A percentile compares a stretch with the other conserved stretches of the same genome.
phyloP scores from a whole-genome alignment of 1,284 basidiomycete species.

The Ceratorhiza oryzae-sativae region DNA sequence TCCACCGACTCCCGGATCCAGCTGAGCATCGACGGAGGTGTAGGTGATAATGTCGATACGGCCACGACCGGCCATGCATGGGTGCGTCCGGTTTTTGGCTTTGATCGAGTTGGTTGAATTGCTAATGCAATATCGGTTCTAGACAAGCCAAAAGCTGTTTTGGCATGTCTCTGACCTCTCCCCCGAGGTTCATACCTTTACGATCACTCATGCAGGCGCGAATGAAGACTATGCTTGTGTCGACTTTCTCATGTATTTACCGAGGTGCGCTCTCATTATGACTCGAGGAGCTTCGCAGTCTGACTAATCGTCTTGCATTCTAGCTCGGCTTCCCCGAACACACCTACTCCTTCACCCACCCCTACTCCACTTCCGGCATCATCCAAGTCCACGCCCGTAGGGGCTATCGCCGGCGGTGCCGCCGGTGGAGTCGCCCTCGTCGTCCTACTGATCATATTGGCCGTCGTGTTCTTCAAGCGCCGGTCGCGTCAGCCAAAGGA shows the following conservation, averaged over 20 bases:
- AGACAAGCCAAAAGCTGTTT: too few species aligned
- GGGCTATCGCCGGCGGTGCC: background rate
- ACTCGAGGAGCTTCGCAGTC: too few species aligned
- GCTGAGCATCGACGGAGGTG: too few species aligned
- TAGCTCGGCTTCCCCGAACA: too few species aligned
- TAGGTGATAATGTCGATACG: too few species aligned
- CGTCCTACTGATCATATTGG: background rate
- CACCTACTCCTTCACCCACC: too few species aligned
- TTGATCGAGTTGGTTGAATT: too few species aligned
- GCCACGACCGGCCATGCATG: too few species aligned
- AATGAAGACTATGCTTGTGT: background rate
- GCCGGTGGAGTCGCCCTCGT: background rate
- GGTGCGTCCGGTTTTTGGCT: too few species aligned
- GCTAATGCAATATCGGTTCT: too few species aligned
- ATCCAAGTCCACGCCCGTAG: background rate
- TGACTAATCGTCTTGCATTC: too few species aligned
- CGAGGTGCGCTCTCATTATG: too few species aligned
- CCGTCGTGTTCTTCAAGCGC: background rate
- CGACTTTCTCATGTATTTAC: slow-evolving; percentile 17
- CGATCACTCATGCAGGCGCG: background rate
- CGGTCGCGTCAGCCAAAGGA: background rate
- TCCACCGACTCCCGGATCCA: background rate
- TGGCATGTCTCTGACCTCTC: background rate
- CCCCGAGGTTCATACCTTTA: background rate
- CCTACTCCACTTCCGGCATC: background rate